Conservation (phyloP, 495 filamentous ascomycete species). For the Neurospora sp. region DNA sequence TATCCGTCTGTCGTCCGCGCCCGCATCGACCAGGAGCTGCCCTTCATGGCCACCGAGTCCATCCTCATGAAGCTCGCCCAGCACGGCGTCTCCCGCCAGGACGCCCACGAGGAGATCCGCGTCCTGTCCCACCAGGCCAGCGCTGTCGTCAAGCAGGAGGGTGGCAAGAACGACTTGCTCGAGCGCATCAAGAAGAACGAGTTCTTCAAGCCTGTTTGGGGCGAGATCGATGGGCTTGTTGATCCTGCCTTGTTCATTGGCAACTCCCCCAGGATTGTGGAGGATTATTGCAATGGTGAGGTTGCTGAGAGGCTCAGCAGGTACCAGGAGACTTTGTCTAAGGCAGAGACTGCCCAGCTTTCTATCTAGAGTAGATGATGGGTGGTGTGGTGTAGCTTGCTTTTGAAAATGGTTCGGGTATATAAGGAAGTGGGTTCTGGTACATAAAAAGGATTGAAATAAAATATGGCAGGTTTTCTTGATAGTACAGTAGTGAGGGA, state of each 20-base stretch:
- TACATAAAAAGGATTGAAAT: background rate
- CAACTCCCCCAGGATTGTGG: constrained; percentile 33
- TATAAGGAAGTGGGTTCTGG: background rate
- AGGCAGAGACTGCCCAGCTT: constrained; percentile 20
- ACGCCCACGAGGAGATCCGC: constrained; percentile 86
- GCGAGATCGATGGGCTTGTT: constrained; percentile 64
- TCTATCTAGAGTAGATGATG: constrained; percentile 14
- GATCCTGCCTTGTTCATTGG: constrained; percentile 65
- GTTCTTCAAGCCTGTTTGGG: constrained; percentile 78
- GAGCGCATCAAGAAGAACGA: constrained; percentile 61
- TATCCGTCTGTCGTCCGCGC: constrained; percentile 69
- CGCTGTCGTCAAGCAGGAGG: constrained; percentile 66
- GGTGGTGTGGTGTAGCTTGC: background rate
- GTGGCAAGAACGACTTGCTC: constrained; percentile 74
- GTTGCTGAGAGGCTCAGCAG: constrained; percentile 14
- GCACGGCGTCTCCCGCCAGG: constrained; percentile 70
- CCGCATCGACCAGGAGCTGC: constrained; percentile 67
- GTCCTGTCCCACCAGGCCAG: constrained; percentile 81
- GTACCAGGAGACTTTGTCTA: constrained; percentile 15
- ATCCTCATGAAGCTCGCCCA: constrained; percentile 82
- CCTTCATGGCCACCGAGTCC: constrained; percentile 80
- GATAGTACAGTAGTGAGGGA: too few relatives aligned
- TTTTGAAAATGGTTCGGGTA: background rate
- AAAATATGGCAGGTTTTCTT: background rate
- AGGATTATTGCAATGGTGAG: constrained; percentile 30